These are phyloP conservation scores for Acorus calamus DNA, from an alignment of 106 monocot genomes.

Conservation along the genomic window DNA sequence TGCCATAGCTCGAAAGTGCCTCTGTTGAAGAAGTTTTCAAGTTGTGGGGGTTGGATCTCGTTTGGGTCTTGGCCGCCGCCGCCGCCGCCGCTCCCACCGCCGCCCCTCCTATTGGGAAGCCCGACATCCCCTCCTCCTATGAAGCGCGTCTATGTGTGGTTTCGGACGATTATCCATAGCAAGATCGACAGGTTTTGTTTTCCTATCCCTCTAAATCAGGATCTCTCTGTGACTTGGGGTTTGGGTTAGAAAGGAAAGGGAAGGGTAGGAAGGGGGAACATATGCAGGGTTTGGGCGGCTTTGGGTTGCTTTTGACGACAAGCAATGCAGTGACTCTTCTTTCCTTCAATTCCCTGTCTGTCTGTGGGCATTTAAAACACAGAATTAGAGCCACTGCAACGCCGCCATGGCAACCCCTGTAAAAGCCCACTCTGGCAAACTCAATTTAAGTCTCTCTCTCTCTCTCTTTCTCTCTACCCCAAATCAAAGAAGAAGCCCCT, in stretches of 20 bases:
- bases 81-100: constrained; percentile 1
- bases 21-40: constrained; percentile 18
- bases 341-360: not conserved
- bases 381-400: constrained; percentile 29
- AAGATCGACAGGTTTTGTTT: too few species aligned
- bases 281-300: too few species aligned
- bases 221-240: too few species aligned
- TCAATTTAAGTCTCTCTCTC: constrained; percentile 15
- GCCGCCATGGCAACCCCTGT: constrained; percentile 23
- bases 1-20: constrained; percentile 76
- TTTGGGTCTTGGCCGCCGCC: constrained; percentile 4
- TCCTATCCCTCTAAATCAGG: too few species aligned
- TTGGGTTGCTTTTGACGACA: not conserved
- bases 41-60: constrained; percentile 1
- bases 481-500: too few species aligned
- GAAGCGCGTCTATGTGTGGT: too few species aligned
- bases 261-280: too few species aligned
- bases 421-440: constrained; percentile 9
- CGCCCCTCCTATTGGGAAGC: not conserved
- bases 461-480: constrained; percentile 1
- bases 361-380: constrained; percentile 19
- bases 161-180: too few species aligned
- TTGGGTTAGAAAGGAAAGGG: too few species aligned
- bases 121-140: too few species aligned
- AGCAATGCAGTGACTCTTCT: too few species aligned